Evolutionary conservation across 2,329 filamentous ascomycete genomes (phyloP).

Genomic region (Aspergillus pseudotamarii): DNA sequence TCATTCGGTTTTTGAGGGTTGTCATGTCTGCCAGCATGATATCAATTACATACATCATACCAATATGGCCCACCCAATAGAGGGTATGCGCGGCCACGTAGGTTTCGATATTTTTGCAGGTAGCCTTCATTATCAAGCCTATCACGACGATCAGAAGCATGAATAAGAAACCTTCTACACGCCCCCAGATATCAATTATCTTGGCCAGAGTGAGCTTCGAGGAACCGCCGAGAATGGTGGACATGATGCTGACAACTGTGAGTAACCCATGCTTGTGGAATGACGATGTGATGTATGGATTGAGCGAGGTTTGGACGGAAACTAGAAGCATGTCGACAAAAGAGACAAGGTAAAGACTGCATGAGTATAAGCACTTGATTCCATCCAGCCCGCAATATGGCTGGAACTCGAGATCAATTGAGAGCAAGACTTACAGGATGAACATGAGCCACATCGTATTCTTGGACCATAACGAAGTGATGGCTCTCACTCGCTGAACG

Average conservation of each 20-base stretch:
- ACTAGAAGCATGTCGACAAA: neutral
- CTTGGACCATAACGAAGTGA: neutral
- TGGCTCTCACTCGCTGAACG: neutral
- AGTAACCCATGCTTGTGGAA: constrained; percentile 1
- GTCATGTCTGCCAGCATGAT: neutral
- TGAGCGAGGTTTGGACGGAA: neutral
- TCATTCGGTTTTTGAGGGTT: neutral
- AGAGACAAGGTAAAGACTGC: constrained; percentile 4
- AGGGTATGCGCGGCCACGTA: neutral
- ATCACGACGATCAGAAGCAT: neutral
- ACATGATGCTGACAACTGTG: constrained; percentile 1
- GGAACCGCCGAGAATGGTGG: constrained; percentile 1
- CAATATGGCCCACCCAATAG: neutral
- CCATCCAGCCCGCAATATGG: no score
- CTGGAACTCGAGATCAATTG: neutral
- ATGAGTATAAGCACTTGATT: neutral
- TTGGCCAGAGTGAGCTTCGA: constrained; percentile 4
- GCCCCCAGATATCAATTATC: constrained; percentile 7
- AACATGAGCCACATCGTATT: constrained; percentile 3
- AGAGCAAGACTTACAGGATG: neutral
- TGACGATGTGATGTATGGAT: constrained; percentile 2
- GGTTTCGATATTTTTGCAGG: neutral
- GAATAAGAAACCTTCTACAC: neutral
- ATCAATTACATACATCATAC: neutral
- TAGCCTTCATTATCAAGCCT: neutral